These are phyloP conservation scores for Chrysoporthe austroafricana DNA, from an alignment of 2,329 filamentous ascomycete species.

Conservation along the genomic window DNA sequence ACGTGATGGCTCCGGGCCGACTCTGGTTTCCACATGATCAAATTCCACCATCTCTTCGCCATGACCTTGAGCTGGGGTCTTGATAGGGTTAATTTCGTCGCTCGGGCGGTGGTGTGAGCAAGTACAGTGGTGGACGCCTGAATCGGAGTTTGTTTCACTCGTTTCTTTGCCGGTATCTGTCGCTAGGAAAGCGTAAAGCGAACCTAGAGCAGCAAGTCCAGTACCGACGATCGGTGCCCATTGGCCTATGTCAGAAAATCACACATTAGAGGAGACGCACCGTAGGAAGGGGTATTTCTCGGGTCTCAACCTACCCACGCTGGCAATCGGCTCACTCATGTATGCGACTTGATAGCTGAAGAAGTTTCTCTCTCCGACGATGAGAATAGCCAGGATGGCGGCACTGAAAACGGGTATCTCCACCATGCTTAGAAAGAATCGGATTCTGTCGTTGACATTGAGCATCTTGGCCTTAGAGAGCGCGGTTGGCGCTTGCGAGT, in stretches of 20 bases:
- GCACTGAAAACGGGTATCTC: slow-evolving; percentile 63
- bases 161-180: neutral
- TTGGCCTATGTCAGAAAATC: slow-evolving; percentile 47
- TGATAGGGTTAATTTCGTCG: neutral
- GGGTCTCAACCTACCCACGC: slow-evolving; percentile 52
- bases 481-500: slow-evolving; percentile 46
- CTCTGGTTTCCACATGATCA: neutral
- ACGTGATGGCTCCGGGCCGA: neutral
- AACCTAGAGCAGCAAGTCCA: slow-evolving; percentile 59
- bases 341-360: slow-evolving; percentile 59
- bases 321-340: slow-evolving; percentile 65
- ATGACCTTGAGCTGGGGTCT: neutral
- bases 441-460: slow-evolving; percentile 58
- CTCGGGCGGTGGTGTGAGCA: slow-evolving; percentile 1
- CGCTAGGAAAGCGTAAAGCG: slow-evolving; percentile 40
- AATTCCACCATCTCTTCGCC: neutral
- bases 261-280: neutral
- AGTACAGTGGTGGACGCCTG: neutral
- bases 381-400: slow-evolving; percentile 61
- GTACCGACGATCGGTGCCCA: slow-evolving; percentile 65
- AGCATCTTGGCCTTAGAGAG: slow-evolving; percentile 60
- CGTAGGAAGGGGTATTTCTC: neutral
- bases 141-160: neutral
- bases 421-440: slow-evolving; percentile 56
- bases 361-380: slow-evolving; percentile 67